phyloP scores from a whole-genome alignment of 108 stramenopile genomes.

The Cyclotella baltica region DNA sequence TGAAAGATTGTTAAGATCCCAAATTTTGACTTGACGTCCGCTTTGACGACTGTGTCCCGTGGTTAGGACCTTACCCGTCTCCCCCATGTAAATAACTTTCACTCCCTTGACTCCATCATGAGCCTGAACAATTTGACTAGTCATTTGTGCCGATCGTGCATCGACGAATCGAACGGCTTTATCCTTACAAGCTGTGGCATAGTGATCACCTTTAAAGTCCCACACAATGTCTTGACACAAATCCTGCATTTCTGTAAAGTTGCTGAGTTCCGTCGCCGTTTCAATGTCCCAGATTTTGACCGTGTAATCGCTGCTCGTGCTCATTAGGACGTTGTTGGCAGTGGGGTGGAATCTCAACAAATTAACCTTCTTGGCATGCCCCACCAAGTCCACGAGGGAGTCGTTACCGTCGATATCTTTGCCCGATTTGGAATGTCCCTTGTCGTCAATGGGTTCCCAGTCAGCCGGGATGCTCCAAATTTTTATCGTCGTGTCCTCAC shows the following conservation, averaged over 20 bases:
- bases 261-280: conserved; percentile 65
- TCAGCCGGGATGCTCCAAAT: conserved; percentile 96
- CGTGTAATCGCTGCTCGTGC: conserved; percentile 84
- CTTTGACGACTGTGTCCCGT: conserved; percentile 93
- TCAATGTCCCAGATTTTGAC: conserved; percentile 99
- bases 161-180: conserved; percentile 94
- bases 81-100: conserved; percentile 91
- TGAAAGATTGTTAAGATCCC: conserved; percentile 90
- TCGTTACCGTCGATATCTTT: conserved; percentile 87
- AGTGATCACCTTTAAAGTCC: conserved; percentile 92
- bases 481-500: conserved; percentile 96
- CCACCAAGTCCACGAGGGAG: conserved; percentile 87
- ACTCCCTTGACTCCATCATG: conserved; percentile 95
- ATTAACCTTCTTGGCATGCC: conserved; percentile 95
- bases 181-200: conserved; percentile 95
- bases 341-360: conserved; percentile 95
- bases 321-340: conserved; percentile 90
- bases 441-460: conserved; percentile 92
- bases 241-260: conserved; percentile 77
- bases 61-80: conserved; percentile 89
- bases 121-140: conserved; percentile 64
- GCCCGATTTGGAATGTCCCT: conserved; percentile 83
- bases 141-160: conserved; percentile 69
- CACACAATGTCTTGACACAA: conserved; percentile 97
- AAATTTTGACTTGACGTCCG: conserved; percentile 97